phyloP scores from a whole-genome alignment of 176 grass and related monocot species.

The Hyparrhenia diplandra region DNA sequence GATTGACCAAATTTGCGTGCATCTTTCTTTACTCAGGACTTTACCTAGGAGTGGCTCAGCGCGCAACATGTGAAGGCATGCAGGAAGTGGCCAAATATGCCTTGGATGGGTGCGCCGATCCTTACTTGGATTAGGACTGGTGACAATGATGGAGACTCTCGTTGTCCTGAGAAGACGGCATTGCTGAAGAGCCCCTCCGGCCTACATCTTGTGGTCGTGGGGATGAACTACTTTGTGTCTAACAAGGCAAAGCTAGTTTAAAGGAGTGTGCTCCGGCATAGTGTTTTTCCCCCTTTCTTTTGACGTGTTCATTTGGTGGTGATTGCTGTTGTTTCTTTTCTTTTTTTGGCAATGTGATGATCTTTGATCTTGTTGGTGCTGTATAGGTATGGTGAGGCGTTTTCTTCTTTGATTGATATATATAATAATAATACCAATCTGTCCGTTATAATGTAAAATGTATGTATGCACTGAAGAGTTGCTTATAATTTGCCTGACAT shows the following conservation, averaged over 20 bases:
- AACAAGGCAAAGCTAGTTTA: constrained; percentile 31
- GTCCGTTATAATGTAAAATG: background rate
- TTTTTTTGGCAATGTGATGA: background rate
- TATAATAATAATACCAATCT: background rate
- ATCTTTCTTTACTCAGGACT: constrained; percentile 17
- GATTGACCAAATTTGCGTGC: background rate
- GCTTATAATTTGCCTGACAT: background rate
- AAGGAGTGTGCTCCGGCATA: background rate
- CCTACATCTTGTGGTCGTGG: constrained; percentile 37
- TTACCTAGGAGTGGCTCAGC: constrained; percentile 47
- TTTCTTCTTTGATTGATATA: too few relatives aligned
- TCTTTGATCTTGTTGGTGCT: constrained; percentile 7
- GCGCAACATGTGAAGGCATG: constrained; percentile 36
- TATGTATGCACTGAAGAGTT: background rate
- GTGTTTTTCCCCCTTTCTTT: background rate
- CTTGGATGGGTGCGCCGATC: background rate
- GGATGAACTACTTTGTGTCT: background rate
- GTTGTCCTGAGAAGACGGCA: background rate
- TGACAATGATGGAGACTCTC: constrained; percentile 6
- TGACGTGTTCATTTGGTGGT: constrained; percentile 10
- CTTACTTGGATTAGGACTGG: background rate
- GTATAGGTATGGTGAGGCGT: constrained; percentile 36
- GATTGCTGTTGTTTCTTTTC: background rate
- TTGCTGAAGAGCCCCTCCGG: background rate
- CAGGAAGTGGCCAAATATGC: background rate